Conservation (phyloP, 129 eudicot species). For the Smallanthus sonchifolius region DNA sequence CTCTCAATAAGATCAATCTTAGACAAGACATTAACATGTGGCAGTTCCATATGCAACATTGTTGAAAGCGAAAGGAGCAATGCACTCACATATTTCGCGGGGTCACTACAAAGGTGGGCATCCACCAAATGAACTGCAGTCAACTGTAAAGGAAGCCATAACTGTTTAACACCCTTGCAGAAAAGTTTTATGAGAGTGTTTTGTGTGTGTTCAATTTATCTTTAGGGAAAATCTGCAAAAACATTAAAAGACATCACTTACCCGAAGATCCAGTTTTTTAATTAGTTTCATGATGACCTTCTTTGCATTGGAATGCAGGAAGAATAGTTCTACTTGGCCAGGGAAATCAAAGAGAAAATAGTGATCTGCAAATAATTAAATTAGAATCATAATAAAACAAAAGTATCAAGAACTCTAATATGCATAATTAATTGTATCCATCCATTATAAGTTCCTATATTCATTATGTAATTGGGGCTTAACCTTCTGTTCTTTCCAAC, state of each 20-base stretch:
- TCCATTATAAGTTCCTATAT: not conserved
- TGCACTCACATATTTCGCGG: slow-evolving; percentile 89
- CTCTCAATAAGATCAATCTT: slow-evolving; percentile 88
- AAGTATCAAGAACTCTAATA: not conserved
- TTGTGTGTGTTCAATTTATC: not conserved
- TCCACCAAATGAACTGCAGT: slow-evolving; percentile 85
- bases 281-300: slow-evolving; percentile 69
- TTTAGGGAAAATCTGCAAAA: not conserved
- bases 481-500: not conserved
- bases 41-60: slow-evolving; percentile 81
- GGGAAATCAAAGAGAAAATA: slow-evolving; percentile 95
- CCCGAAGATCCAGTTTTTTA: slow-evolving; percentile 77
- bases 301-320: slow-evolving; percentile 84
- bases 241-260: slow-evolving; percentile 13
- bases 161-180: slow-evolving; percentile 6
- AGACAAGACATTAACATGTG: slow-evolving; percentile 72
- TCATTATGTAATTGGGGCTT: not conserved
- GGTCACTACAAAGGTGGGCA: slow-evolving; percentile 92
- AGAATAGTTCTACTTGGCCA: slow-evolving; percentile 93
- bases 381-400: not conserved
- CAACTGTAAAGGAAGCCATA: slow-evolving; percentile 43
- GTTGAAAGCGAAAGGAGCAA: slow-evolving; percentile 87
- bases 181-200: not conserved
- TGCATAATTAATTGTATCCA: slow-evolving; percentile 3
- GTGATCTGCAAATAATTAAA: slow-evolving; percentile 56